phyloP scores from a whole-genome alignment of 495 filamentous ascomycete genomes.

The Achaetomiella virescens region DNA sequence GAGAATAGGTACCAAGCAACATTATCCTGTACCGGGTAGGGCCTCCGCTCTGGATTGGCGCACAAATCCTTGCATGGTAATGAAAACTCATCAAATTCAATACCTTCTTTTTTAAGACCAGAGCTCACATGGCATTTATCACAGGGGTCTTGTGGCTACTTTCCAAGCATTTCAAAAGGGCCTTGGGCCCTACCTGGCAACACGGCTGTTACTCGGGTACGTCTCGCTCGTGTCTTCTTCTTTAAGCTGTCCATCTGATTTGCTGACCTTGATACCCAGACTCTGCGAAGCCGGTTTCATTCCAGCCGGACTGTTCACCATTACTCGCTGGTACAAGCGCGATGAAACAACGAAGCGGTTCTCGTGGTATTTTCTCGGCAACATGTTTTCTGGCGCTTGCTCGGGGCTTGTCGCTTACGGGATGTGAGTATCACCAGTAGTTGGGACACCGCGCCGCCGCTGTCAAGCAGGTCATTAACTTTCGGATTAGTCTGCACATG shows the following conservation, averaged over 20 bases:
- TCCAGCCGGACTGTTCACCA: slow-evolving; percentile 52
- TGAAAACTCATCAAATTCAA: too few species aligned
- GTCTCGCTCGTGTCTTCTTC: not conserved
- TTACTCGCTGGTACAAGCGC: slow-evolving; percentile 56
- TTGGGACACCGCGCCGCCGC: not conserved
- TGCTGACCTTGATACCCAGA: slow-evolving; percentile 1
- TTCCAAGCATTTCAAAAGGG: slow-evolving; percentile 54
- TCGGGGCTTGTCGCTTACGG: slow-evolving; percentile 25
- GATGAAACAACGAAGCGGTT: slow-evolving; percentile 51
- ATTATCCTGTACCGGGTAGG: slow-evolving; percentile 51
- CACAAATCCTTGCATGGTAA: slow-evolving; percentile 51
- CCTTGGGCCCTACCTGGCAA: slow-evolving; percentile 45
- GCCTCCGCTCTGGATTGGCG: slow-evolving; percentile 48
- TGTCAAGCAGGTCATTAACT: not conserved
- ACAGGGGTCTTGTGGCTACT: slow-evolving; percentile 48
- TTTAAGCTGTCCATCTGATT: too few species aligned
- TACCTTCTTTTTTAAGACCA: not conserved
- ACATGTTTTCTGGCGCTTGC: slow-evolving; percentile 32
- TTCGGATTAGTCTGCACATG: slow-evolving; percentile 29
- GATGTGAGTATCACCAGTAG: slow-evolving; percentile 13
- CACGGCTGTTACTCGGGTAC: slow-evolving; percentile 50
- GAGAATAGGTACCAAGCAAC: slow-evolving; percentile 49
- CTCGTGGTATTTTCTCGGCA: slow-evolving; percentile 51
- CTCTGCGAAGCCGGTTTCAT: slow-evolving; percentile 54
- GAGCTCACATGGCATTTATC: not conserved